Conservation (phyloP, 164 flowering plant genomes). For the Umbilicus rupestris region DNA sequence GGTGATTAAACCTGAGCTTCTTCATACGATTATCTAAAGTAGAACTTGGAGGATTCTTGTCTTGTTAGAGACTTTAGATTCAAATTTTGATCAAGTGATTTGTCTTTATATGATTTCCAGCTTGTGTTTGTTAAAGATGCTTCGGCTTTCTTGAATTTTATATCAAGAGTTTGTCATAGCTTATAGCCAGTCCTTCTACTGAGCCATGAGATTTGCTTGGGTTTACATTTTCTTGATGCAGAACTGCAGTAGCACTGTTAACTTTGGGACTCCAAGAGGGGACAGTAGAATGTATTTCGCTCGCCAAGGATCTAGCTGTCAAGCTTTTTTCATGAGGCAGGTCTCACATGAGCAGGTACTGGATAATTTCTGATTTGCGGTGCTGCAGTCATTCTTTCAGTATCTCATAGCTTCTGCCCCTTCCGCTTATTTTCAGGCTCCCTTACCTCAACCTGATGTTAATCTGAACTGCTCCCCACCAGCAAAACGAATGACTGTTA, state of each 20-base stretch:
- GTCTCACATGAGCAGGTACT: conserved; percentile 38
- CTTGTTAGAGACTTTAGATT: too few species aligned
- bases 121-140: too few species aligned
- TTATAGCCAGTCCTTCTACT: not conserved
- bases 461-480: conserved; percentile 7
- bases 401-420: not conserved
- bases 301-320: conserved; percentile 53
- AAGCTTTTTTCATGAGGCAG: conserved; percentile 60
- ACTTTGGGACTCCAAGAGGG: conserved; percentile 38
- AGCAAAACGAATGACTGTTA: conserved; percentile 10
- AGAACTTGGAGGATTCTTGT: too few species aligned
- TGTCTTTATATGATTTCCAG: too few species aligned
- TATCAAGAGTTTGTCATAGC: not conserved
- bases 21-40: too few species aligned
- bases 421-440: not conserved
- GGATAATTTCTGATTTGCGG: not conserved
- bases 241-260: conserved; percentile 55
- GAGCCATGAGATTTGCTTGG: not conserved
- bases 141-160: too few species aligned
- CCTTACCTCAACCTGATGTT: not conserved
- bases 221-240: conserved; percentile 15
- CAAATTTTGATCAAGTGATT: too few species aligned
- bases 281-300: conserved; percentile 59
- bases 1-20: too few species aligned
- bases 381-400: not conserved